Percentiles rank a stretch among this genome's conserved stretches.
These are phyloP conservation scores for Vigna trinervia DNA, from an alignment of 306 rosid species.

Conservation along the genomic window DNA sequence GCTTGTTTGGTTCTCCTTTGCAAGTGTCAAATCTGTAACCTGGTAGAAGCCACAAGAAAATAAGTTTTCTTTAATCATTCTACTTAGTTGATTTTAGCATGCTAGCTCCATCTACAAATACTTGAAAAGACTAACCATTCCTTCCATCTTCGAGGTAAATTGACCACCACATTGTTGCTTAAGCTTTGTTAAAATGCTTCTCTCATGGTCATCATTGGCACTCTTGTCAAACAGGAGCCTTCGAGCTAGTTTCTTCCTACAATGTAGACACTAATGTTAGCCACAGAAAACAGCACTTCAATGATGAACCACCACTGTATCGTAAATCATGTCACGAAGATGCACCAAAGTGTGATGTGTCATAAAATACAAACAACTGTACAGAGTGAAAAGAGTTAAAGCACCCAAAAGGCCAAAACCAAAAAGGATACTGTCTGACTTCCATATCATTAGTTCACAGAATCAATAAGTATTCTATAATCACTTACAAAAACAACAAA, in stretches of 20 bases:
- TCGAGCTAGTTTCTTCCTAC: constrained; percentile 93
- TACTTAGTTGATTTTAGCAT: constrained; percentile 16
- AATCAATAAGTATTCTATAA: constrained; percentile 3
- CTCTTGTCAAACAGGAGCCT: constrained; percentile 93
- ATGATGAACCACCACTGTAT: background rate
- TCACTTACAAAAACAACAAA: constrained; percentile 1
- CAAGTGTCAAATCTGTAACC: constrained; percentile 96
- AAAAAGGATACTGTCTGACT: constrained; percentile 16
- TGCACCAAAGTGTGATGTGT: constrained; percentile 9
- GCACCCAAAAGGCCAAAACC: constrained; percentile 36
- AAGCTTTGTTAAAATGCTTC: constrained; percentile 73
- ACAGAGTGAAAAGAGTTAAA: background rate
- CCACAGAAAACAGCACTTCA: constrained; percentile 13
- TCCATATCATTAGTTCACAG: constrained; percentile 17
- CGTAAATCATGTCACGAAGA: background rate
- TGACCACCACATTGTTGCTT: constrained; percentile 90
- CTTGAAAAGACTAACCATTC: constrained; percentile 69
- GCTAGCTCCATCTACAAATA: constrained; percentile 31
- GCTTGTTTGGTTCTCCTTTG: constrained; percentile 81
- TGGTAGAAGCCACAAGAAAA: constrained; percentile 45
- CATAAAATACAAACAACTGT: constrained; percentile 30
- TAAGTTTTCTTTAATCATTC: constrained; percentile 21
- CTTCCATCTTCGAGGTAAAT: constrained; percentile 94
- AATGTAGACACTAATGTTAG: constrained; percentile 6
- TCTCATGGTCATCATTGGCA: constrained; percentile 90